Evolutionary conservation across 495 filamentous ascomycete genomes (phyloP), one percentile per base, ranked within the genome.

Genomic region (Viridothelium virens): DNA sequence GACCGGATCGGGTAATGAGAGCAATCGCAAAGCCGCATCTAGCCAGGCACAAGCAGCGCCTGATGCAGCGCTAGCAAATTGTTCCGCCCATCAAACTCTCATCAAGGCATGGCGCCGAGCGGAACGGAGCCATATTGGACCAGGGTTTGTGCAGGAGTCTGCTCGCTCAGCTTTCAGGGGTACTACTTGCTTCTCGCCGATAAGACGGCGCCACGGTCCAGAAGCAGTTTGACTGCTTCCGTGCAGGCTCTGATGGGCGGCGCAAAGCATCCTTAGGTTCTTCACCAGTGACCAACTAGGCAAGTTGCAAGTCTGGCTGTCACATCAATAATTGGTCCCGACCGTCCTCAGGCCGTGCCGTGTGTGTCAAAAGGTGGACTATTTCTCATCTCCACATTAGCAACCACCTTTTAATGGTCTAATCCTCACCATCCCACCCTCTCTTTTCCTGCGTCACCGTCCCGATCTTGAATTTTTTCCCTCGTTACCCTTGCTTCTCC

Each of bases 351-450:
- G 5, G 5, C 7, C 14, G 48, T 53, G 5, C 25, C 53, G 53
- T 59, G 33, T 11, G 25, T 34, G 5, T 59, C 5, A 59, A 59
- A 59, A 59, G 31, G 25, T 59, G 53, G 53, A 31, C 31, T 5
- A 34, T 59, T 59, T 10, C 53, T 59, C 53, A 33, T 59, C 31
- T 59, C 53, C 53, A 36, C 53, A 44, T 25, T 25, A 44, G 53
- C 31, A 36, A 34, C 7, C 31, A 33, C 31, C 18, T 59, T 36
- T 36, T 59, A 33, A 34, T 36, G 53, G 7, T 14, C 36, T 25
- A 59, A 36, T 18, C 31, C 53, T 59, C 53, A 14, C 53, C 18
- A 36, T 59, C 36, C 25, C 36, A 53, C 48, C 53, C 53, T 59
- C 53, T 18, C 53, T 59, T 36, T 59, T 59, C 31, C 31, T 59